Evolutionary conservation across 805 yeast genomes (phyloP), one percentile per base, ranked within the genome.

Genomic region (Candida andamanensis): DNA sequence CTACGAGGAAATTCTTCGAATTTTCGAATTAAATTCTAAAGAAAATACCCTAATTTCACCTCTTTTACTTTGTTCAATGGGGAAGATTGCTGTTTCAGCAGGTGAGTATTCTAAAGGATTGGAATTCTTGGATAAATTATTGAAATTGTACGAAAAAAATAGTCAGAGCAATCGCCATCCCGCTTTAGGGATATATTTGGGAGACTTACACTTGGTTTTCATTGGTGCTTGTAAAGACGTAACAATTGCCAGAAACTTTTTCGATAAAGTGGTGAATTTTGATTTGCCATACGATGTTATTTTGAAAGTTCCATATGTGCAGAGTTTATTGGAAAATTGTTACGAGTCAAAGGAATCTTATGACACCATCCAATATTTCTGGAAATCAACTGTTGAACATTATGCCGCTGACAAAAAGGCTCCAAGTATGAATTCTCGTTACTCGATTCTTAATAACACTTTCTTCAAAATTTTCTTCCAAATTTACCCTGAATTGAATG

Each of bases 181-280:
- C n/a, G n/a, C n/a, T 18, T 8, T 19, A 19, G 8, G 10, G 11
- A 19, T 11, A 19, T 29, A 24, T 19, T 62, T 82, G 55, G 72
- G 81, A 20, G 84, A 80, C 56, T 79, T 85, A 28, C 95, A 85
- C 60, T 66, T 83, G 39, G 69, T 80, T 3, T 85, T 85, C 46
- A 80, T 85, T 50, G 92, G 94, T 27, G 76, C 74, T 43, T 80
- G 86, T 54, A 75, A 74, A 49, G 87, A 85, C 50, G 67, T 82
- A 34, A 65, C 64, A 25, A 78, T 85, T 28, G 85, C 95, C 4
- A 76, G 74, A 49, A 72, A 76, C 24, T 85, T 85, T 47, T 84
- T 80, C 54, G 78, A 77, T 45, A 82, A 80, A 53, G 90, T 85
- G 3, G 64, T 83, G 30, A 66, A 71, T 40, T 72, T 69, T 44